Conservation (phyloP, 306 rosid species). For the Luffa acutangula region DNA sequence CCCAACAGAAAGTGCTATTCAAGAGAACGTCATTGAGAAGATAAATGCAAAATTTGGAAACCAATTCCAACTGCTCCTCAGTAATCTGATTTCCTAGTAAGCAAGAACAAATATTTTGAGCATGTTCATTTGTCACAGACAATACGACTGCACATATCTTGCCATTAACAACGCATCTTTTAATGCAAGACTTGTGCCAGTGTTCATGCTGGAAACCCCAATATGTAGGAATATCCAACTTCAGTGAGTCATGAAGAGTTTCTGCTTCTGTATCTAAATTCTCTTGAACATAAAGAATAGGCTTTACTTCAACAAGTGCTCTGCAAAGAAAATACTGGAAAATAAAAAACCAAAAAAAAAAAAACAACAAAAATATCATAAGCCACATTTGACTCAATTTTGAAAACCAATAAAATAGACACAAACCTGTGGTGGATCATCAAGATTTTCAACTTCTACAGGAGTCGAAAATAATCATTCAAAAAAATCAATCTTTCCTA, state of each 20-base stretch:
- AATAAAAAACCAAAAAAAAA: background rate
- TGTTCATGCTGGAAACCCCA: conserved; percentile 59
- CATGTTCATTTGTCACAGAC: conserved; percentile 45
- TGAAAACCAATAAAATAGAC: background rate
- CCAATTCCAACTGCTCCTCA: conserved; percentile 37
- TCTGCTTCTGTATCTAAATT: conserved; percentile 27
- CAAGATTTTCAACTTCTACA: background rate
- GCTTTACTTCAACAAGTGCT: conserved; percentile 78
- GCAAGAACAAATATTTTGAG: conserved; percentile 37
- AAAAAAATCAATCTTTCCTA: background rate
- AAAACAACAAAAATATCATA: background rate
- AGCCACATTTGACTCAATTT: background rate
- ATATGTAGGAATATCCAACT: conserved; percentile 19
- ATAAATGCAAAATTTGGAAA: conserved; percentile 61
- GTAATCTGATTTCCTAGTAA: conserved; percentile 24
- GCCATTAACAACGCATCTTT: conserved; percentile 51
- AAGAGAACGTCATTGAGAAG: conserved; percentile 49
- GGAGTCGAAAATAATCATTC: background rate
- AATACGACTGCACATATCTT: conserved; percentile 53
- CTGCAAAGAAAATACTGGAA: conserved; percentile 25
- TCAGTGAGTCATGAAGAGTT: conserved; percentile 18
- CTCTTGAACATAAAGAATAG: conserved; percentile 65
- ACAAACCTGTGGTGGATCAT: background rate
- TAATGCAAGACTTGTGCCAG: conserved; percentile 76
- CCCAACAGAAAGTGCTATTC: conserved; percentile 54